Conservation (phyloP, 305 asterid species). For the Solanum chacoense region DNA sequence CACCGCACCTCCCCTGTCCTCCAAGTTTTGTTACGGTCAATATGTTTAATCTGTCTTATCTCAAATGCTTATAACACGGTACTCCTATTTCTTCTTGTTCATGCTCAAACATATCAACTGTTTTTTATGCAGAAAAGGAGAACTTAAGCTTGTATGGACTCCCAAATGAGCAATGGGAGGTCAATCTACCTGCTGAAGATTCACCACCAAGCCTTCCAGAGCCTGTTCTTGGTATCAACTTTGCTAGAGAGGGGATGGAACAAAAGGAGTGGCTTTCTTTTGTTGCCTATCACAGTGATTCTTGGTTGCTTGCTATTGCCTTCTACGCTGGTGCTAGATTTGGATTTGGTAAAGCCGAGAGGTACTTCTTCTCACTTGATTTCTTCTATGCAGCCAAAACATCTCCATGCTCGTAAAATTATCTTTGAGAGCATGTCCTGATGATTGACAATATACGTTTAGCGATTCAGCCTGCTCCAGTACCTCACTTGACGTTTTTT, state of each 20-base stretch:
- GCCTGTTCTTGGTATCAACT: slow-evolving; percentile 41
- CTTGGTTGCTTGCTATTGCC: slow-evolving; percentile 39
- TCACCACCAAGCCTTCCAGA: slow-evolving; percentile 40
- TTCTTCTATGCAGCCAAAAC: not conserved
- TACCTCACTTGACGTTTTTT: not conserved
- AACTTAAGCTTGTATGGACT: slow-evolving; percentile 38
- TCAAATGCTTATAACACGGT: not conserved
- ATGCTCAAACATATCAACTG: not conserved
- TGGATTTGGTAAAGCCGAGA: slow-evolving; percentile 33
- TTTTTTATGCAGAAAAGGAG: slow-evolving; percentile 23
- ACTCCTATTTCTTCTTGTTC: not conserved
- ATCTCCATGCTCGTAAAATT: not conserved
- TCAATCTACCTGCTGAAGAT: slow-evolving; percentile 35
- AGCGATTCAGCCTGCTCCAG: not conserved
- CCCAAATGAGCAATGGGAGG: slow-evolving; percentile 36
- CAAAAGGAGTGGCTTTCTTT: slow-evolving; percentile 39
- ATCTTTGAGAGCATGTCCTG: not conserved
- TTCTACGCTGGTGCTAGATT: slow-evolving; percentile 36
- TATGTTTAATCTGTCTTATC: not conserved
- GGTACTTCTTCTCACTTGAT: slow-evolving; percentile 10
- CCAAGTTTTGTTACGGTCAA: not conserved
- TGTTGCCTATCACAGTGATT: slow-evolving; percentile 38
- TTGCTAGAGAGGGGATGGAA: slow-evolving; percentile 43
- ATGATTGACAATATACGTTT: not conserved
- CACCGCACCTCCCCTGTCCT: not conserved